Evolutionary conservation across 495 filamentous ascomycete species (phyloP).

Genomic region (Clavariopsis aquatica): DNA sequence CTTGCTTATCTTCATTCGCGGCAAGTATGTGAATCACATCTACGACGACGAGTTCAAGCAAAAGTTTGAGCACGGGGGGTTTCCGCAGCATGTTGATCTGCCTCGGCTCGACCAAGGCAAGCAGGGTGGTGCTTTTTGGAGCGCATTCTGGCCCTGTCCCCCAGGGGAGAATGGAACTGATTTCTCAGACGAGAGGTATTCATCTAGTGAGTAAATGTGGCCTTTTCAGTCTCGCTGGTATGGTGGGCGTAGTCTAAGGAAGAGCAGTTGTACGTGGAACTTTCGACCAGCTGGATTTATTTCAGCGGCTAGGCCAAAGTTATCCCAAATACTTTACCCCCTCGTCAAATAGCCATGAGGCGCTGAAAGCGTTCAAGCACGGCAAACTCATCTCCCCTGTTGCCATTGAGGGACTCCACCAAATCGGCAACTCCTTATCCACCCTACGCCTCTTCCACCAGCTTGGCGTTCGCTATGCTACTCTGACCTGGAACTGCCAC

Average conservation of each 20-base stretch:
- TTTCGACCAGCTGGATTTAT: constrained; percentile 80
- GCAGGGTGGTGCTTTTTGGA: constrained; percentile 86
- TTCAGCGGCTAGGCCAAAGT: constrained; percentile 63
- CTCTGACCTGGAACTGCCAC: constrained; percentile 91
- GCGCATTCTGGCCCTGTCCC: constrained; percentile 79
- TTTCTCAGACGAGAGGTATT: constrained; percentile 74
- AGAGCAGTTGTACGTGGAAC: constrained; percentile 67
- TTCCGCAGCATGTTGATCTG: constrained; percentile 76
- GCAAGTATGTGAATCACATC: constrained; percentile 73
- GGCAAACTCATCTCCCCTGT: constrained; percentile 68
- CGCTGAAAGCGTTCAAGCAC: constrained; percentile 60
- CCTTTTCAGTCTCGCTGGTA: neutral
- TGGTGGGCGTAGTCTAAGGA: neutral
- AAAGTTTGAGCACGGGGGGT: constrained; percentile 65
- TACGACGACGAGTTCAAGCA: constrained; percentile 70
- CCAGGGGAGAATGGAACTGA: constrained; percentile 57
- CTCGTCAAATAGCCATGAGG: constrained; percentile 57
- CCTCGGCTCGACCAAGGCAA: constrained; percentile 61
- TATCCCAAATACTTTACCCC: constrained; percentile 73
- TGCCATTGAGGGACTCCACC: constrained; percentile 90
- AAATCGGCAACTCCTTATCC: constrained; percentile 83
- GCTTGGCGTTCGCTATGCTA: constrained; percentile 87
- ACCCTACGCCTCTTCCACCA: constrained; percentile 72
- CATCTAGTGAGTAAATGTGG: constrained; percentile 46
- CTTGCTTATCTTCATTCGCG: constrained; percentile 71